Evolutionary conservation across 805 yeast species (phyloP).

Genomic region (Candida koratica): DNA sequence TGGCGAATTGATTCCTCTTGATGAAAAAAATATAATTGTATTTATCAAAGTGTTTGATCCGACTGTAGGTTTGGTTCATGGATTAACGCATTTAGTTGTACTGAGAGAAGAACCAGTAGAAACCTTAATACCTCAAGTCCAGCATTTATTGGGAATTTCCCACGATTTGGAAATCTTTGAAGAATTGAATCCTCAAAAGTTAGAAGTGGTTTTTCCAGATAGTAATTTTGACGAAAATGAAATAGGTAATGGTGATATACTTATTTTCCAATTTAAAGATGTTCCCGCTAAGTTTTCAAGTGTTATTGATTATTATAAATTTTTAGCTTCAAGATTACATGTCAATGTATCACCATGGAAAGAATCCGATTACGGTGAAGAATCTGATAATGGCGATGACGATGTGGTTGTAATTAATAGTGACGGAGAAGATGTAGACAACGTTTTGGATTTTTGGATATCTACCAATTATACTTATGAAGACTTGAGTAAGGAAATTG

Average conservation of each 20-base stretch:
- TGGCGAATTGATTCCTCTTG: conserved; percentile 3
- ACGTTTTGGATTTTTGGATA: conserved; percentile 60
- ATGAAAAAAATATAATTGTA: conserved; percentile 22
- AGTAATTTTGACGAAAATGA: conserved; percentile 53
- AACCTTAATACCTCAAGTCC: conserved; percentile 38
- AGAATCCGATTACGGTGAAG: conserved; percentile 40
- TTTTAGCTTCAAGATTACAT: conserved; percentile 57
- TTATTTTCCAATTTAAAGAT: conserved; percentile 32
- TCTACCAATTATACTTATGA: conserved; percentile 56
- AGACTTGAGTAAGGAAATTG: conserved; percentile 61
- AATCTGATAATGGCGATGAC: conserved; percentile 24
- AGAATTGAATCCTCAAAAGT: conserved; percentile 54
- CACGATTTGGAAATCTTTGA: conserved; percentile 46
- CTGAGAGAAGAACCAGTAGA: conserved; percentile 44
- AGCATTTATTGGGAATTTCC: conserved; percentile 38
- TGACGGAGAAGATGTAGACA: conserved; percentile 16
- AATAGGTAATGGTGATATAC: conserved; percentile 64
- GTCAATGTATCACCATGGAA: conserved; percentile 35
- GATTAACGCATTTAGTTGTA: conserved; percentile 59
- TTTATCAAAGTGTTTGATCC: conserved; percentile 70
- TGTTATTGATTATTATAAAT: conserved; percentile 48
- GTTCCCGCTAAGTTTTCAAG: conserved; percentile 17
- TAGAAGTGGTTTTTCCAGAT: conserved; percentile 41
- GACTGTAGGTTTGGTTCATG: conserved; percentile 49
- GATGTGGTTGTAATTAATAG: conserved; percentile 30